Base-by-base conservation (phyloP, 2,329 filamentous ascomycete species). In the Blastomyces emzantsi region DNA sequence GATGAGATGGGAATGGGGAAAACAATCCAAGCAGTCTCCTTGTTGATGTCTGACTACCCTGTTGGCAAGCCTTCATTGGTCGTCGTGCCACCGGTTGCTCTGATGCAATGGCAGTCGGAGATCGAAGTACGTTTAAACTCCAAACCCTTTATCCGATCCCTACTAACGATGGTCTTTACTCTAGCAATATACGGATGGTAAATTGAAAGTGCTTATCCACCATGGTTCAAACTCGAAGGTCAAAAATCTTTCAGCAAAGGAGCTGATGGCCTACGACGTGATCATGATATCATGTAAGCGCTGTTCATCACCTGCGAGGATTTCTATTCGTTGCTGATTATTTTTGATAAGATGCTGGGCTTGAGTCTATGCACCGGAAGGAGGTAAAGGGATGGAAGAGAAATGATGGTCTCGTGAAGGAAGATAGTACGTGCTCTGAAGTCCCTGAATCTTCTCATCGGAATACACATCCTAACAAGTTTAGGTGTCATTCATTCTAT, bases 1-100 rank as follows among this genome's bases (percentile, higher is more conserved):
- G 94, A 99, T 70, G 94, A 99, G 77, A 99, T 99, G 94, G 94
- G 94, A 7, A 90, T 99, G 78, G 94, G 94, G 60, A 99, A 99
- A 79, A 99, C 94, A 0, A 97, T 99, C 60, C 94, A 99, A 76
- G 93, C 94, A 2, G 94, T 99, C 22, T 97, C 93, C 2, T 83
- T 99, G 55, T 92, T 99, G 75, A 97, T 97, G 94, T 97, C 93
- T 0, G 92, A 97, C 73, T 97, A 90, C 70, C 93, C 92, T 3
- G 89, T 87, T 28, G 89, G 88, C 69, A 79, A 88, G 62, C 93
- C 94, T 1, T 90, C 91, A 0, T 81, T 97, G 3, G 92, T 97
- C 1, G 83, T 97, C 43, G 92, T 96, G 0, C 93, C 93, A 0
- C 93, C 93, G 0, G 93, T 97, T 51, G 93, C 93, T 51, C 78